phyloP scores from a whole-genome alignment of 169 alveolate species.

The Plasmodium falciparum region DNA sequence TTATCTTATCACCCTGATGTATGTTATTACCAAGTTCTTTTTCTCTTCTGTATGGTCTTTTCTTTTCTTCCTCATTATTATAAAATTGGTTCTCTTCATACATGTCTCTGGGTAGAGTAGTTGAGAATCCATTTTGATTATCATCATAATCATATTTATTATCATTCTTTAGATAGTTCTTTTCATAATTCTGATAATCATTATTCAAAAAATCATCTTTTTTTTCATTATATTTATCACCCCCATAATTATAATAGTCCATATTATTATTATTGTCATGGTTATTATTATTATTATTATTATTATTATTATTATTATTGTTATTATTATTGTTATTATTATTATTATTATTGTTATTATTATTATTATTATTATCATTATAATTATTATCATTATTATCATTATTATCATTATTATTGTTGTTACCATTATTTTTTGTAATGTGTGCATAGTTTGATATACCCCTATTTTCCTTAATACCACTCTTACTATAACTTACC shows the following conservation, averaged over 20 bases:
- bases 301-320: background rate
- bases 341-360: background rate
- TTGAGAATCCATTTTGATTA: background rate
- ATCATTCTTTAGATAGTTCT: background rate
- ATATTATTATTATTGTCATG: background rate
- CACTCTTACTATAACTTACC: background rate
- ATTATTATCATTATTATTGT: background rate
- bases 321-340: conserved; percentile 1
- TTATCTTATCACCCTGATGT: background rate
- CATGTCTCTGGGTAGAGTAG: background rate
- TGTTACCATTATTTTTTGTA: background rate
- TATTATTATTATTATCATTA: background rate
- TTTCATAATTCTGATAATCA: background rate
- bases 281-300: background rate
- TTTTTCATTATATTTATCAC: background rate
- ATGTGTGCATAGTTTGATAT: too few species aligned
- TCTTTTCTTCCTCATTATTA: conserved; percentile 1
- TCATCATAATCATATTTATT: background rate
- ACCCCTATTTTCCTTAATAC: too few species aligned
- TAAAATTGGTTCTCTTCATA: conserved; percentile 2
- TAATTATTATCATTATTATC: too few species aligned
- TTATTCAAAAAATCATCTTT: background rate
- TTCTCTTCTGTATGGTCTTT: background rate
- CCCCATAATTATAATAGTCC: background rate
- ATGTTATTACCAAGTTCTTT: background rate